Evolutionary conservation across 305 asterid species (phyloP), one percentile per base, ranked within the genome.

Genomic region (Salvia sclarea): DNA sequence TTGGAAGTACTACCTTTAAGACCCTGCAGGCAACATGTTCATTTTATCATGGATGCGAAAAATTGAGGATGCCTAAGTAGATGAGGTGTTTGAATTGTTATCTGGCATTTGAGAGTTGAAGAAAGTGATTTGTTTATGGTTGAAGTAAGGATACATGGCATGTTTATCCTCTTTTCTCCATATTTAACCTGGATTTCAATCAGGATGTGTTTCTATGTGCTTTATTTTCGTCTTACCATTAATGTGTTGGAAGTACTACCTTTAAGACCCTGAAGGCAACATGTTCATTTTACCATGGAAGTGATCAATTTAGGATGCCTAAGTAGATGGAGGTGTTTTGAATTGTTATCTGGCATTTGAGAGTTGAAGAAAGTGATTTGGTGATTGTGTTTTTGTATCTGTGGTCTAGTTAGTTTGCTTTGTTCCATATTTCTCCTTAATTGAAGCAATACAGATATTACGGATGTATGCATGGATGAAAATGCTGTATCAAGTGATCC

Each of bases 401-500:
- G 45, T 70, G 33, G 48, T 58, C 52, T 73, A 40, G 38, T 37
- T 43, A 20, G 31, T 21, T 59, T 30, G 38, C 67, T 30, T 35
- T 59, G 20, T 58, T 58, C 64, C 22, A 62, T 75, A 3, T 79
- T 30, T 77, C 75, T 76, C 96, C 89, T 94, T 86, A 84, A 89
- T 71, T 18, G 64, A 68, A 66, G 76, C 63, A 13, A 13, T 62
- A 69, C 87, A 94, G 99, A 95, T 86, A 86, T 91, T 73, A 83
- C 88, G 22, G 96, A 91, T 84, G 99, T 91, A 66, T 95, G 99
- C 76, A 95, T 95, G 98, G 95, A 95, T 81, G 99, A 95, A 82
- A 85, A 78, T 79, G 98, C 98, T 65, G 96, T 91, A 60, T 95
- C 98, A 38, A 91, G 96, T 80, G 99, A 95, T 85, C 96, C 98